These are phyloP conservation scores for Solanum gracilifrons DNA, from an alignment of 257 asterid species.

Conservation along the genomic window DNA sequence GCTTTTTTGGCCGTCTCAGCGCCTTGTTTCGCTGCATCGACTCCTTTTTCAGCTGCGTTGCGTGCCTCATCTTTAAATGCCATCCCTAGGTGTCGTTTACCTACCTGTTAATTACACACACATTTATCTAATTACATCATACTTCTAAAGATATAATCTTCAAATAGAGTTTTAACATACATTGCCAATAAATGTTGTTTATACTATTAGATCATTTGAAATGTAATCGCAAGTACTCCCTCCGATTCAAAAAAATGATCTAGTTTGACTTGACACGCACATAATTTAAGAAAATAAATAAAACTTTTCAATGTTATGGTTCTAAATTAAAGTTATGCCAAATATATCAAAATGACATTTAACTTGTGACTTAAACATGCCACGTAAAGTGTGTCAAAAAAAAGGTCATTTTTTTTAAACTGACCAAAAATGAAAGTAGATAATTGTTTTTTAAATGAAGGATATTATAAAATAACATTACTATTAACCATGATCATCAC, in stretches of 20 bases:
- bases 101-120: background rate
- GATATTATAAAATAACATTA: background rate
- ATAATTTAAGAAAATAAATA: no score
- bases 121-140: background rate
- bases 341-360: no score
- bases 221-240: background rate
- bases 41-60: slow-evolving; percentile 31
- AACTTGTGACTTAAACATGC: no score
- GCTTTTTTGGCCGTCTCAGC: slow-evolving; percentile 39
- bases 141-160: background rate
- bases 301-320: no score
- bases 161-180: background rate
- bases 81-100: slow-evolving; percentile 14
- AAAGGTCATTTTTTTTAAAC: no score
- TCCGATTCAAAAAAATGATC: no score
- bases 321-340: no score
- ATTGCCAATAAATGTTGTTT: no score
- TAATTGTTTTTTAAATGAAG: no score
- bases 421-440: no score
- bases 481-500: slow-evolving; percentile 11
- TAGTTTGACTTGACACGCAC: no score
- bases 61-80: slow-evolving; percentile 29
- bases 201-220: background rate
- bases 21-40: slow-evolving; percentile 39
- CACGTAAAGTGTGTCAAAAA: no score